phyloP scores from a whole-genome alignment of 768 basidiomycete species.

The Russula sp. region DNA sequence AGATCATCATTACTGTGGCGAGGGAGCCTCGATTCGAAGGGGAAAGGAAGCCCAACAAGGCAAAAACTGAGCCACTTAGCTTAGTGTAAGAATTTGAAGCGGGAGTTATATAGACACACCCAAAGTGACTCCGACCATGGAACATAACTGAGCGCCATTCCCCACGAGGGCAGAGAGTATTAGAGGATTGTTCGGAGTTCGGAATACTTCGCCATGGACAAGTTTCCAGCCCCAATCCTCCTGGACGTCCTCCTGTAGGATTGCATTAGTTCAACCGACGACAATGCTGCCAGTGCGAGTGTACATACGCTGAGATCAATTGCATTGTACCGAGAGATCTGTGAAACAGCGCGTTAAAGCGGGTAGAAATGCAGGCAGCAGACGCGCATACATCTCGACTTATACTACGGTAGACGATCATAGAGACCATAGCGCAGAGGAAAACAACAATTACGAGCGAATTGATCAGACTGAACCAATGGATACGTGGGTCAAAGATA shows the following conservation, averaged over 20 bases:
- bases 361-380: neutral
- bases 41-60: constrained; percentile 86
- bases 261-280: neutral
- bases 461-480: constrained; percentile 95
- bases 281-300: neutral
- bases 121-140: constrained; percentile 86
- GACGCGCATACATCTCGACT: constrained; percentile 66
- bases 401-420: constrained; percentile 82
- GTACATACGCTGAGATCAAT: constrained; percentile 76
- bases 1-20: constrained; percentile 90
- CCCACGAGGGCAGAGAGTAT: constrained; percentile 82
- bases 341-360: constrained; percentile 7
- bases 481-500: constrained; percentile 89
- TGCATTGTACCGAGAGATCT: constrained; percentile 92
- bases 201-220: constrained; percentile 94
- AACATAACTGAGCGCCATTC: constrained; percentile 78
- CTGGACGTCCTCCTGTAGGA: constrained; percentile 81
- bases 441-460: constrained; percentile 88
- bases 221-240: constrained; percentile 99
- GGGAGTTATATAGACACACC: constrained; percentile 37
- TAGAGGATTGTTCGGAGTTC: constrained; percentile 72
- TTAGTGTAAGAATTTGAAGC: neutral
- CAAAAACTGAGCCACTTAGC: constrained; percentile 59
- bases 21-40: constrained; percentile 94
- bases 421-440: constrained; percentile 88